A percentile compares a stretch with the other conserved stretches of the same genome.
These are phyloP conservation scores for Colletotrichum sp. DNA, from an alignment of 2,329 filamentous ascomycete species.

Conservation along the genomic window DNA sequence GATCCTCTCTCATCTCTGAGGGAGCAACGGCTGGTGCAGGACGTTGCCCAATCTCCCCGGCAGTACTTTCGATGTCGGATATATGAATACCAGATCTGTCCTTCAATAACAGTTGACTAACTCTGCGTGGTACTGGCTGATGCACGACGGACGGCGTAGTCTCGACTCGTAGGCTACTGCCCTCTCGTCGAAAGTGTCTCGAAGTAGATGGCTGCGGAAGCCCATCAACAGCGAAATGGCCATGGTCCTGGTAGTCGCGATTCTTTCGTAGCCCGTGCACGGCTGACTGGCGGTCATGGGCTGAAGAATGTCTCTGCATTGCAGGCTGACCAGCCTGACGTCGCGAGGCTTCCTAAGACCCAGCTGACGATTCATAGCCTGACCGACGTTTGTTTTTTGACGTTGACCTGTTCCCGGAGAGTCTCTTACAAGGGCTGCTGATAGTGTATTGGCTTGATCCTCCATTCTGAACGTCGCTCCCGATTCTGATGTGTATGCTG, in stretches of 20 bases:
- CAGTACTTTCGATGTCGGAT: background rate
- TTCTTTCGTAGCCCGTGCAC: background rate
- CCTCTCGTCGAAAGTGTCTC: background rate
- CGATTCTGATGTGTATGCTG: constrained; percentile 14
- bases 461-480: constrained; percentile 4
- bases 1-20: background rate
- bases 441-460: background rate
- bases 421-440: background rate
- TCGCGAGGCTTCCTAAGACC: background rate
- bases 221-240: background rate
- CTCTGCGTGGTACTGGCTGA: constrained; percentile 15
- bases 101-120: background rate
- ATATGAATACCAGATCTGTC: background rate
- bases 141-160: constrained; percentile 2
- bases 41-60: background rate
- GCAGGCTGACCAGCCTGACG: background rate
- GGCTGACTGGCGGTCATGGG: background rate
- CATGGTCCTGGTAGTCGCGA: background rate
- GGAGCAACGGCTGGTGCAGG: background rate
- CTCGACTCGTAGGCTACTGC: background rate
- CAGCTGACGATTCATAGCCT: background rate
- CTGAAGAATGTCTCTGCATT: background rate
- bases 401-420: background rate
- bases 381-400: background rate
- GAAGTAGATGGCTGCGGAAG: background rate